Percentiles rank a stretch among this genome's conserved stretches.
Conservation (phyloP, 345 rosid species). For the Corymbia maculata region DNA sequence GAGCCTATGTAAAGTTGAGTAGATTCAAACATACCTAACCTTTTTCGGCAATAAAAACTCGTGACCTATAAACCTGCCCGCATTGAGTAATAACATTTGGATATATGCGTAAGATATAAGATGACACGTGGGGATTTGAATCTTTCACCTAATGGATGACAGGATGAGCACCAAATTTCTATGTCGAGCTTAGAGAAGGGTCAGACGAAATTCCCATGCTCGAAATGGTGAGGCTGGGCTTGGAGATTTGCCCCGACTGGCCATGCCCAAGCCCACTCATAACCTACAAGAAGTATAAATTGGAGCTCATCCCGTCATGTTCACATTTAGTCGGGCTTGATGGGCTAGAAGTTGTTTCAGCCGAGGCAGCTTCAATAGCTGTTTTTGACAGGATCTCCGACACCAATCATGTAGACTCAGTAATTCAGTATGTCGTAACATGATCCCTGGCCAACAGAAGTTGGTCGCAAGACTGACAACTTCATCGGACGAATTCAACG, state of each 20-base stretch:
- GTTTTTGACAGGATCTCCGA: neutral
- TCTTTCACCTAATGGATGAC: accelerated
- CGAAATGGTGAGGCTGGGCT: neutral
- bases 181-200: no score
- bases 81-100: neutral
- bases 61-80: accelerated
- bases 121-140: neutral
- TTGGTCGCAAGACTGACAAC: neutral
- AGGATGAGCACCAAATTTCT: accelerated
- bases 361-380: neutral
- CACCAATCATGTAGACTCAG: neutral
- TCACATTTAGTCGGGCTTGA: neutral
- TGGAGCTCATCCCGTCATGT: neutral
- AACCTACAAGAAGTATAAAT: no score
- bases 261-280: neutral
- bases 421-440: neutral
- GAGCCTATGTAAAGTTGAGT: accelerated
- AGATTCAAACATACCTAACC: accelerated
- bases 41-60: accelerated
- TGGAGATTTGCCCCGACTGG: neutral
- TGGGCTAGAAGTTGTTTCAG: neutral
- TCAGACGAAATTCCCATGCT: neutral
- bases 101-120: accelerated
- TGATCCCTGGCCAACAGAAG: neutral
- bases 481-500: neutral